phyloP scores from a whole-genome alignment of 768 basidiomycete genomes.

The Suillus sp. region DNA sequence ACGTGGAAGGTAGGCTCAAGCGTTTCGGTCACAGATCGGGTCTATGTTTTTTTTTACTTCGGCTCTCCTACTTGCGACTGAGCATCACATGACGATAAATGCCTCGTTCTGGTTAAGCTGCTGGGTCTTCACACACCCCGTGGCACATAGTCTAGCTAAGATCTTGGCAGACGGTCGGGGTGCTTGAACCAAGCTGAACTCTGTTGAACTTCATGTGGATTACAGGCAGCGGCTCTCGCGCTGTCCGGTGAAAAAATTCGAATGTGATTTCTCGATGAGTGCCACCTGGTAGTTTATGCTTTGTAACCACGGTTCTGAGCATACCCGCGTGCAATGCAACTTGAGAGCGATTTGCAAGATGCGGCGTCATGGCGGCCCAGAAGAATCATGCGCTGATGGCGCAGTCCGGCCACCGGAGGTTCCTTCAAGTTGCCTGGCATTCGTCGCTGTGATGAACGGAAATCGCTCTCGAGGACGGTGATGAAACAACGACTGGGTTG shows the following conservation, averaged over 20 bases:
- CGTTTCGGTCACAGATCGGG: slow-evolving; percentile 5
- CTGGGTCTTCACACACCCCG: background rate
- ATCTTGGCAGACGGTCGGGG: too few relatives aligned
- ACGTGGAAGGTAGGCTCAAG: background rate
- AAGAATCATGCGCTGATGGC: background rate
- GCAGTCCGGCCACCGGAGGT: background rate
- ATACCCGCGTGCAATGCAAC: too few relatives aligned
- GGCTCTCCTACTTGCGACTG: slow-evolving; percentile 3
- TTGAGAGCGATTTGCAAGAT: background rate
- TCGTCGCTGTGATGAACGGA: too few relatives aligned
- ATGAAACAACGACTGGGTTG: too few relatives aligned
- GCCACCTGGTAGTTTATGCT: background rate
- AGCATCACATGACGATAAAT: background rate
- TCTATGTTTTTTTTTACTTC: slow-evolving; percentile 1
- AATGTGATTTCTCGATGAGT: too few relatives aligned
- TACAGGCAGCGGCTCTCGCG: background rate
- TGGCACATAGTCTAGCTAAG: too few relatives aligned
- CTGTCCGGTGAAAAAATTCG: slow-evolving; percentile 5
- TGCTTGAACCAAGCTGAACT: too few relatives aligned
- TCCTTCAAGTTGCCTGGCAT: too few relatives aligned
- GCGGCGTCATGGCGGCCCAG: background rate
- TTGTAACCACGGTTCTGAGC: background rate
- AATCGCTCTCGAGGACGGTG: too few relatives aligned
- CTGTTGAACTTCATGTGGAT: too few relatives aligned
- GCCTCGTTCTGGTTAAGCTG: background rate